These are phyloP conservation scores for Phytopythium boreale DNA, from an alignment of 352 stramenopile genomes.

Conservation along the genomic window DNA sequence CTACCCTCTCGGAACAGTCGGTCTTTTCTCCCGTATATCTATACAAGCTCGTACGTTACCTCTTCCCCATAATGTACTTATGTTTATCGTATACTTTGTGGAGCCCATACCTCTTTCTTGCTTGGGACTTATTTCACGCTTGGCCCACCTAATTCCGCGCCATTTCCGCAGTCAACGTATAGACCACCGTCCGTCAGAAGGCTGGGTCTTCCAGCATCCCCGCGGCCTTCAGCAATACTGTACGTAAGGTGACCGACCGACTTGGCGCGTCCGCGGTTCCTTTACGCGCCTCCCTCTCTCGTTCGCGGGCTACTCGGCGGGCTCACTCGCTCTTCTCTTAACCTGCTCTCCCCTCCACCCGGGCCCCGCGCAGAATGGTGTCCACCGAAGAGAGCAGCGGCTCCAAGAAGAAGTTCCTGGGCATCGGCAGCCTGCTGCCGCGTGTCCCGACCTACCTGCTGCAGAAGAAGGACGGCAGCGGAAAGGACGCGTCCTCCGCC, in stretches of 20 bases:
- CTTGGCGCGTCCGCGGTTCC: neutral
- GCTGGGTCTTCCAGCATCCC: neutral
- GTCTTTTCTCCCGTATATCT: neutral
- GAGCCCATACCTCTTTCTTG: neutral
- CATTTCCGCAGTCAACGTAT: neutral
- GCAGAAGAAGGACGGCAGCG: conserved; percentile 27
- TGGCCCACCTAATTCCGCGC: neutral
- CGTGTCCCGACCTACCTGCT: conserved; percentile 52
- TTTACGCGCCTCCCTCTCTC: conserved; percentile 3
- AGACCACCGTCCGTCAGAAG: neutral
- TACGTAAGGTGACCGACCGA: neutral
- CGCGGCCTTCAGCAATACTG: no score
- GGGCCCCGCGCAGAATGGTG: conserved; percentile 21
- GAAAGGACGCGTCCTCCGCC: conserved; percentile 14
- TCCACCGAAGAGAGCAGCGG: conserved; percentile 30
- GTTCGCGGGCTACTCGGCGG: neutral
- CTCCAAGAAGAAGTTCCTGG: conserved; percentile 43
- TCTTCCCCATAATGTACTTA: neutral
- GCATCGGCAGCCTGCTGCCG: conserved; percentile 56
- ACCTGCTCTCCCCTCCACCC: neutral
- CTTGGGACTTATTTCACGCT: no score
- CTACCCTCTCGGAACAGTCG: neutral
- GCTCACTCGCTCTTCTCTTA: neutral
- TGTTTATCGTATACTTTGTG: neutral
- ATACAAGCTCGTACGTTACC: no score